Conservation (phyloP, 2,329 filamentous ascomycete genomes). For the Fusarium torreyae region DNA sequence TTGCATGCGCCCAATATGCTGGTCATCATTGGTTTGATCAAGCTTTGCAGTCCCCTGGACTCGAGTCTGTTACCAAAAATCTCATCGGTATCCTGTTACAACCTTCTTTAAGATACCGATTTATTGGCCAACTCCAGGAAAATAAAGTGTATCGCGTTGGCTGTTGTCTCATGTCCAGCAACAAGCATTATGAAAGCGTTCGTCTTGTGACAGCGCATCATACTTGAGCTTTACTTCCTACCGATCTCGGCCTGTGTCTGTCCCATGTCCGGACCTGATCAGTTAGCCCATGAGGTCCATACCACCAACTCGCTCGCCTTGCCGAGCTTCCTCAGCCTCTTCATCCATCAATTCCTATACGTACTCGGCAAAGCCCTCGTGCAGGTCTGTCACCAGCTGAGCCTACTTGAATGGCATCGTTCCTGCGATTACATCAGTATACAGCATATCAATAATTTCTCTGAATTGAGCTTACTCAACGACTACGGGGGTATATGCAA, state of each 20-base stretch:
- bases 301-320: slow-evolving; percentile 57
- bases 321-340: slow-evolving; percentile 65
- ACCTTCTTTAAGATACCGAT: slow-evolving; percentile 72
- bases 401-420: slow-evolving; percentile 66
- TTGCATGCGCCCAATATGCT: slow-evolving; percentile 79
- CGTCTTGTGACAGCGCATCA: slow-evolving; percentile 68
- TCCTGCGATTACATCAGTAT: slow-evolving; percentile 49
- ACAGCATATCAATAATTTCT: not conserved
- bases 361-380: slow-evolving; percentile 76
- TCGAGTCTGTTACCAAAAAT: slow-evolving; percentile 72
- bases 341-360: slow-evolving; percentile 77
- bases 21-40: slow-evolving; percentile 75
- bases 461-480: slow-evolving; percentile 59
- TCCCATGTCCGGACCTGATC: slow-evolving; percentile 59
- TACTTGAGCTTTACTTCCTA: slow-evolving; percentile 38
- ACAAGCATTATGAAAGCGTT: slow-evolving; percentile 80
- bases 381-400: slow-evolving; percentile 67
- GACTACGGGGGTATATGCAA: slow-evolving; percentile 72
- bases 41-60: slow-evolving; percentile 77
- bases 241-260: not conserved
- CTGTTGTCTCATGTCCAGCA: slow-evolving; percentile 86
- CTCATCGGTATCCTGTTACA: slow-evolving; percentile 79
- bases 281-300: slow-evolving; percentile 70
- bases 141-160: slow-evolving; percentile 81
- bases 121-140: slow-evolving; percentile 78